Evolutionary conservation across 2,329 filamentous ascomycete species (phyloP).

Genomic region (Ophiocordyceps unilateralis): DNA sequence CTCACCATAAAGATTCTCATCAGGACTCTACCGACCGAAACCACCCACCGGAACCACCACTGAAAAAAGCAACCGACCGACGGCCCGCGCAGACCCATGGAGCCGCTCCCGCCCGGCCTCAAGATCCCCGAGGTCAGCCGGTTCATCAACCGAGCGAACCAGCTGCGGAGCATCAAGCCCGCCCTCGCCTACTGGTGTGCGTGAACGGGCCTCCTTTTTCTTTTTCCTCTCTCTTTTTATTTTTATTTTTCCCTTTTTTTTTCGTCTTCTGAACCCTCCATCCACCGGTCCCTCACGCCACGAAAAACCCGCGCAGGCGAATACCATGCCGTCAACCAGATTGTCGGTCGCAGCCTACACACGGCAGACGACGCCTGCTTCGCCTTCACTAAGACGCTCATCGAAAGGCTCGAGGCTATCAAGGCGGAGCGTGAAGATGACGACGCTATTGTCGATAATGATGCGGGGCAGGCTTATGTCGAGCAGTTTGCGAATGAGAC

Average conservation of each 20-base stretch:
- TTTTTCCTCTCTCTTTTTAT: neutral
- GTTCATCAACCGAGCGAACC: slow-evolving; percentile 66
- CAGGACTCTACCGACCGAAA: too few species aligned
- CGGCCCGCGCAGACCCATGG: slow-evolving; percentile 54
- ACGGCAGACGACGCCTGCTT: slow-evolving; percentile 60
- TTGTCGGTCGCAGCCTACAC: slow-evolving; percentile 68
- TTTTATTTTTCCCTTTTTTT: neutral
- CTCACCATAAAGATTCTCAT: neutral
- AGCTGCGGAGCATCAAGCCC: slow-evolving; percentile 72
- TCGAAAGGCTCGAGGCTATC: slow-evolving; percentile 68
- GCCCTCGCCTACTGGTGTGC: slow-evolving; percentile 91
- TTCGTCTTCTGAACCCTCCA: too few species aligned
- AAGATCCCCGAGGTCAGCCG: slow-evolving; percentile 69
- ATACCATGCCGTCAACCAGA: slow-evolving; percentile 86
- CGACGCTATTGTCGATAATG: slow-evolving; percentile 71
- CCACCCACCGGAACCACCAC: neutral
- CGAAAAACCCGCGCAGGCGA: too few species aligned
- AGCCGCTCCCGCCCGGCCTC: slow-evolving; percentile 28
- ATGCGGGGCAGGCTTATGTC: slow-evolving; percentile 76
- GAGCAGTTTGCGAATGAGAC: slow-evolving; percentile 88
- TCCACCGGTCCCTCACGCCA: too few species aligned
- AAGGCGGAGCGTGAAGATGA: slow-evolving; percentile 51
- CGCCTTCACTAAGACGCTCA: slow-evolving; percentile 63
- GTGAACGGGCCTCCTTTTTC: slow-evolving; percentile 16
- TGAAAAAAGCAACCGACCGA: neutral